Conservation (phyloP, 768 basidiomycete genomes). For the Tulasnella sp. region DNA sequence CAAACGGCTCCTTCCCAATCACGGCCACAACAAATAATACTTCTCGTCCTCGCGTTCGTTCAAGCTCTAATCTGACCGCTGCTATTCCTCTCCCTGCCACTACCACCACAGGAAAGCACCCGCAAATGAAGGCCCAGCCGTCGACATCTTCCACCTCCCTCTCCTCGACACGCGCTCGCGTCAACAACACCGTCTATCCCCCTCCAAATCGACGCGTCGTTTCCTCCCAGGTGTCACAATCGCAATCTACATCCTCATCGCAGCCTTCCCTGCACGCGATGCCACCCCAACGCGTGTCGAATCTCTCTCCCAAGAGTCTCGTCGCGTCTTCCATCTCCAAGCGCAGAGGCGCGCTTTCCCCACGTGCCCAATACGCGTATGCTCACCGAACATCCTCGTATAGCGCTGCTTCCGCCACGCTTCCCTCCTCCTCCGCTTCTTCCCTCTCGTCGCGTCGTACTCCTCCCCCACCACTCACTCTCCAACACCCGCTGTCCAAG, state of each 20-base stretch:
- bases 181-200: slow-evolving; percentile 14
- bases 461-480: slow-evolving; percentile 1
- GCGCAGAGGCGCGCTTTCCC: slow-evolving; percentile 8
- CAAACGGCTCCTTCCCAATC: slow-evolving; percentile 52
- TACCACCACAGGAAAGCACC: too few species aligned
- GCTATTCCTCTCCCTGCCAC: too few species aligned
- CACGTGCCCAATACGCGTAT: neutral
- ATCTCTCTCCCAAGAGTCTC: slow-evolving; percentile 12
- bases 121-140: slow-evolving; percentile 39
- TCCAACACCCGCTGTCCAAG: neutral
- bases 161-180: slow-evolving; percentile 1
- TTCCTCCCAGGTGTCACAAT: neutral
- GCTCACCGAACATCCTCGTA: neutral
- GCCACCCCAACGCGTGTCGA: neutral
- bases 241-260: slow-evolving; percentile 4
- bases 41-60: too few species aligned
- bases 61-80: too few species aligned
- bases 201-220: slow-evolving; percentile 18
- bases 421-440: neutral
- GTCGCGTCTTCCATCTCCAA: slow-evolving; percentile 1
- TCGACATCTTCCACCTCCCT: slow-evolving; percentile 10
- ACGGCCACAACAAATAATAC: slow-evolving; percentile 60
- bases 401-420: neutral
- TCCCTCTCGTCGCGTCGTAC: neutral
- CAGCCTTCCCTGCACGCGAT: too few species aligned